Evolutionary conservation across 1,284 basidiomycete genomes (phyloP).

Genomic region (Pseudozyma thailandica): DNA sequence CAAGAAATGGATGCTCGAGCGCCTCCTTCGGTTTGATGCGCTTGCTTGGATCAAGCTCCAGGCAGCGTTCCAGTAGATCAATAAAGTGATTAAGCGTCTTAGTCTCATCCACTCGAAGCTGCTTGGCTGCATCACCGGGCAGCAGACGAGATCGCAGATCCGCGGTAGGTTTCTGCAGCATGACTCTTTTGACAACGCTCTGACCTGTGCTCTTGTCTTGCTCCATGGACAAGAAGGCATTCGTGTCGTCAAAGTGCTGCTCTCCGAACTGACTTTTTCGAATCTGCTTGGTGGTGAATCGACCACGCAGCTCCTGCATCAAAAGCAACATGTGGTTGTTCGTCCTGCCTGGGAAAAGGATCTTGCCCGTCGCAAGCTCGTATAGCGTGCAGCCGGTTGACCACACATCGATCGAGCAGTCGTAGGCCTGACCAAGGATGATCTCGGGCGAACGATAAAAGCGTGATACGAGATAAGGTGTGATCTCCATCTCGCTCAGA

Average conservation of each 20-base stretch:
- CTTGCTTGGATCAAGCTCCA: constrained; percentile 87
- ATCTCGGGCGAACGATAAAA: constrained; percentile 99
- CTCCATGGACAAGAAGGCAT: constrained; percentile 65
- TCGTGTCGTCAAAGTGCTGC: constrained; percentile 91
- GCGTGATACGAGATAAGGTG: constrained; percentile 95
- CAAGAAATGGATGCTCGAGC: constrained; percentile 81
- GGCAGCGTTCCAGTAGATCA: constrained; percentile 90
- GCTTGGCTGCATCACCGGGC: constrained; percentile 77
- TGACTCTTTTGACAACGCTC: constrained; percentile 83
- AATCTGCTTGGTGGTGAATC: constrained; percentile 91
- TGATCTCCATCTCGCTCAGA: constrained; percentile 93
- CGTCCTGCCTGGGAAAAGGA: constrained; percentile 92
- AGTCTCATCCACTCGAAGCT: constrained; percentile 87
- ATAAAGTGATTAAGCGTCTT: constrained; percentile 85
- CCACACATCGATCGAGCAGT: constrained; percentile 94
- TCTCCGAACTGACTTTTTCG: constrained; percentile 92
- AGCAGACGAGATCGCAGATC: constrained; percentile 85
- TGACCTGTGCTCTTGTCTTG: constrained; percentile 58
- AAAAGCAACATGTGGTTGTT: constrained; percentile 93
- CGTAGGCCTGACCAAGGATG: constrained; percentile 94
- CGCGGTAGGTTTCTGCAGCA: constrained; percentile 82
- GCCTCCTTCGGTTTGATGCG: constrained; percentile 88
- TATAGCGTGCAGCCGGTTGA: constrained; percentile 97
- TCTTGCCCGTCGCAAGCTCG: constrained; percentile 98
- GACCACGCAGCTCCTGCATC: constrained; percentile 88